Base-by-base conservation (phyloP, 2,329 filamentous ascomycete genomes). In the Talaromyces sp. region DNA sequence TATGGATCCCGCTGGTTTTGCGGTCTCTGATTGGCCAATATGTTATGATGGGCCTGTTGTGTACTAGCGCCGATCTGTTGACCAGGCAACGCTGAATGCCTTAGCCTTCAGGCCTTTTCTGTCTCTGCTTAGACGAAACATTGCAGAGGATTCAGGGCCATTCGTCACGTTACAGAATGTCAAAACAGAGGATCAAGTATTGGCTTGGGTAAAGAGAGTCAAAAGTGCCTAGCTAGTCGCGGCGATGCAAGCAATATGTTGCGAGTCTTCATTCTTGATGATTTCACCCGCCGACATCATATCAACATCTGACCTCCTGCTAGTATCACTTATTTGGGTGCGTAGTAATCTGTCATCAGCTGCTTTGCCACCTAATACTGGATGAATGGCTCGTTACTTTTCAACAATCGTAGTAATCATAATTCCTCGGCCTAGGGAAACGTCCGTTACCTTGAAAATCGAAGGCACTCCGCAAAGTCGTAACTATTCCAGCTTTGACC, bases 21-120 rank as follows among this genome's bases (percentile, higher is more conserved):
- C 74, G 74, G 72, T 73, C 72, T 69, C 68, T 73, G 67, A 73
- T 63, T 69, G 69, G 67, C 73, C 78, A 76, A 77, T 77, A 74
- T 79, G 77, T 78, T 79, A 70, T 78, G 73, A 67, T 73, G 60
- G 43, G 1, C 69, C 72, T 43, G 31, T 69, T 72, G 57, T 45
- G 72, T 77, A 70, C 19, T 78, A 79, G 77, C 65, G 71, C 45
- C 5, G 1, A 1, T 2, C 0, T 17, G 78, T 80, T 79, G 78
- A 72, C 77, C 70, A 69, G 78, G 74, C 77, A 79, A 80, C 78
- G 13, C 11, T 31, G 1, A 27, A 9, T 60, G 73, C 74, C 72
- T 75, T 68, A 76, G 70, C 65, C 66, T 56, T 19, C 52, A 43
- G 62, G 54, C 39, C n/a, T 37, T 33, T 33, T 35, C 37, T 6